A percentile compares a stretch with the other conserved stretches of the same genome.
Evolutionary conservation across 345 rosid species (phyloP).

Genomic region (Brassica nigra): DNA sequence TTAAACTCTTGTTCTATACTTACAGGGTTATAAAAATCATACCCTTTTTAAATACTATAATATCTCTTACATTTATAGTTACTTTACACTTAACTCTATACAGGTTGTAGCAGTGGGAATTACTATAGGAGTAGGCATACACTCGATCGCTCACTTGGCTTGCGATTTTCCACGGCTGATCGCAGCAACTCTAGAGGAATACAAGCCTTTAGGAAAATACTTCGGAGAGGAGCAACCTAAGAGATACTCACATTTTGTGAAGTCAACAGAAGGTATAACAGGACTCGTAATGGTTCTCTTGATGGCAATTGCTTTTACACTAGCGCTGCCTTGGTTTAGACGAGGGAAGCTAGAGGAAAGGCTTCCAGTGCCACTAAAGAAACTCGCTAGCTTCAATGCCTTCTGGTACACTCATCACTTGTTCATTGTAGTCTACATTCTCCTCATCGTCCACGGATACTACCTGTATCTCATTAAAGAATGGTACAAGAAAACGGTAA

Average conservation of each 20-base stretch:
- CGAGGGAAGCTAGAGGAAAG: constrained; percentile 36
- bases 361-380: neutral
- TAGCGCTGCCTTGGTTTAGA: constrained; percentile 72
- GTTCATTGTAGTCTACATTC: neutral
- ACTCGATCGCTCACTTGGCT: constrained; percentile 53
- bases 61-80: neutral
- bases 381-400: neutral
- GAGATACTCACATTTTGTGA: constrained; percentile 61
- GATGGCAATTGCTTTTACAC: constrained; percentile 71
- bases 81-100: constrained; percentile 5
- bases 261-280: constrained; percentile 59
- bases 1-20: neutral
- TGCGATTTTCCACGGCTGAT: constrained; percentile 74
- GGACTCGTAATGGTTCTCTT: constrained; percentile 66
- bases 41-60: neutral
- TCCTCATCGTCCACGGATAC: neutral
- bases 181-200: constrained; percentile 50
- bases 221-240: constrained; percentile 58
- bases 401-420: neutral
- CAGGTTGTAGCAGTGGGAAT: constrained; percentile 68
- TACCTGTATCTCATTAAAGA: constrained; percentile 6
- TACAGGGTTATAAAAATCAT: neutral
- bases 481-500: constrained; percentile 75
- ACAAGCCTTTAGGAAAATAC: constrained; percentile 49
- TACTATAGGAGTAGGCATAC: constrained; percentile 60